phyloP scores from a whole-genome alignment of 495 filamentous ascomycete species.

The Apodospora peruviana region DNA sequence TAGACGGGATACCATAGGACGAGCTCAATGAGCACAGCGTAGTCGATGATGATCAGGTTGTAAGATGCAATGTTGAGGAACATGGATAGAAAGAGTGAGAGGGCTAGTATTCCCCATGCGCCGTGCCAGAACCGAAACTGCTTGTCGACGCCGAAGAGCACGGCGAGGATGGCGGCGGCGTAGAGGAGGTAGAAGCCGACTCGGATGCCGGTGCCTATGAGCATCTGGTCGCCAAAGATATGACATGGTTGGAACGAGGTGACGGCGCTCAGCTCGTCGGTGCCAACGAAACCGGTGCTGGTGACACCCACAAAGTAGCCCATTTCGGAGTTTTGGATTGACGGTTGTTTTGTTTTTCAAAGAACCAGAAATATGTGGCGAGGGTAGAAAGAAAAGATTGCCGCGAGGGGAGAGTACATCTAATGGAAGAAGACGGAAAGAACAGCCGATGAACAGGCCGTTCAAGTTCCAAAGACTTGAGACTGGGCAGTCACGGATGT shows the following conservation, averaged over 20 bases:
- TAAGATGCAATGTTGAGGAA: constrained; percentile 19
- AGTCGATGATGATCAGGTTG: constrained; percentile 27
- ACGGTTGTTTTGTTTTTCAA: background rate
- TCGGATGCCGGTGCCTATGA: constrained; percentile 25
- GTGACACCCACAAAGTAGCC: constrained; percentile 23
- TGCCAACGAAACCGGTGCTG: constrained; percentile 24
- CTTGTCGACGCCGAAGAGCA: constrained; percentile 26
- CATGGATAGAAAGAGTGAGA: constrained; percentile 24
- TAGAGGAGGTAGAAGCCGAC: constrained; percentile 28
- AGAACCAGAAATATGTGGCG: background rate
- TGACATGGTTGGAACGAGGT: constrained; percentile 26
- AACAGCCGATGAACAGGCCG: no score
- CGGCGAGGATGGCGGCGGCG: constrained; percentile 20
- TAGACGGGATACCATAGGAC: constrained; percentile 29
- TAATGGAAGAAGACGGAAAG: no score
- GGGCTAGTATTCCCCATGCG: constrained; percentile 22
- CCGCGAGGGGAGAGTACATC: no score
- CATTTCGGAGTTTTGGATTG: constrained; percentile 4
- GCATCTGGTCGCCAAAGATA: constrained; percentile 29
- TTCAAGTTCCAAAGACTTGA: no score
- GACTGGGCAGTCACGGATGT: no score
- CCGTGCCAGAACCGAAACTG: constrained; percentile 28
- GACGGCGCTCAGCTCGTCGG: constrained; percentile 23
- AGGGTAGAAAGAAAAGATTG: no score
- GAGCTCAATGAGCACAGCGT: constrained; percentile 24